Evolutionary conservation across 2,329 filamentous ascomycete genomes (phyloP), one percentile per base, ranked within the genome.

Genomic region (Phoma herbarum): DNA sequence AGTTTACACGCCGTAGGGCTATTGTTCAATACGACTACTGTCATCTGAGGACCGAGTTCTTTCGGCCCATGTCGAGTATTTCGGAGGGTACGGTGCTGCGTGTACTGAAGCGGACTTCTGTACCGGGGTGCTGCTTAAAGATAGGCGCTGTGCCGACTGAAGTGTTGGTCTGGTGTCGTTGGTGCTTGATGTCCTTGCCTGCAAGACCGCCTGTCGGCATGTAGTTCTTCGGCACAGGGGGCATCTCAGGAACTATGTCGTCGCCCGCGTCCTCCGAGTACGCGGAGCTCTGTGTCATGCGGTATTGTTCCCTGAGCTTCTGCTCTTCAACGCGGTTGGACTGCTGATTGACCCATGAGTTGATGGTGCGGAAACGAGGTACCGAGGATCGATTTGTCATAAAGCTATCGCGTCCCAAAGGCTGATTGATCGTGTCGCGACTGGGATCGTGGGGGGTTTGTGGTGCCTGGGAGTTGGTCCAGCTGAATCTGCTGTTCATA

Each of bases 271-370:
- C 57, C 9, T 61, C 61, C 16, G 68, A 70, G 48, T 62, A 72
- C 3, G 71, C 72, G 10, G 71, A 71, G 16, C 61, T 68, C 23
- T 67, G 66, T 4, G 72, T 75, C 52, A 72, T 66, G 35, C 74
- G 72, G 51, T 72, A 72, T 41, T 76, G 71, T 20, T 77, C 70
- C 37, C 69, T 73, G 18, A 78, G 64, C 49, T 72, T 71, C 55
- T 73, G 70, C 45, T 72, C 73, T 56, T 77, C 75, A 18, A 78
- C 62, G 8, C 74, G 74, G 47, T 70, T 74, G 1, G 77, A 68
- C 54, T 79, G 77, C 43, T 78, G 71, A 52, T 75, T 74, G 12
- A 79, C 77, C 77, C 77, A 79, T 1, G 70, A 75, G 62, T 79
- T 74, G 35, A 79, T 69, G 23, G 77, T 78, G 49, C 77, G 75